phyloP scores from a whole-genome alignment of 2,329 filamentous ascomycete genomes.

The Orbilia quercus region DNA sequence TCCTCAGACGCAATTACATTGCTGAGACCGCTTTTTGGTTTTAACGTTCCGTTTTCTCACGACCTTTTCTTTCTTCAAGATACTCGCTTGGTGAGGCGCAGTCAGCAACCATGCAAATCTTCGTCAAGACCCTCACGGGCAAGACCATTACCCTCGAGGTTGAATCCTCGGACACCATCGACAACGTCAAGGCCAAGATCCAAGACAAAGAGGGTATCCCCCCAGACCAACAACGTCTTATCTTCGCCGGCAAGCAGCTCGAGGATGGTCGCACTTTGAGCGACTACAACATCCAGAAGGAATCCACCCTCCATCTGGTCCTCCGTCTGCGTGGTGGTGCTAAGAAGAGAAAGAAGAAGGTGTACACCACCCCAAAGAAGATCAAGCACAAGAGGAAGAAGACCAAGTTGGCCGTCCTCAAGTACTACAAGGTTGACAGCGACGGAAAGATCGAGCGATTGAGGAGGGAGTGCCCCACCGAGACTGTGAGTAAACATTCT shows the following conservation, averaged over 20 bases:
- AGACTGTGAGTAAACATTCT: conserved; percentile 74
- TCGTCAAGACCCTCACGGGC: conserved; percentile 83
- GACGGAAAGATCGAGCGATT: conserved; percentile 99
- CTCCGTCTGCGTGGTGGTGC: conserved; percentile 64
- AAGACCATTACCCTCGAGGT: conserved; percentile 74
- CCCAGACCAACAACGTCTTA: conserved; percentile 93
- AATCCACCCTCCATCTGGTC: conserved; percentile 73
- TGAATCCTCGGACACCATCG: conserved; percentile 79
- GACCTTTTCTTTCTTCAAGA: conserved; percentile 31
- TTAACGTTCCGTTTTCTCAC: conserved; percentile 37
- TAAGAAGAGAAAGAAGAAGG: conserved; percentile 99
- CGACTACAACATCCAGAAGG: conserved; percentile 98
- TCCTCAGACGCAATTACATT: conserved; percentile 54
- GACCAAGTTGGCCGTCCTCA: conserved; percentile 99
- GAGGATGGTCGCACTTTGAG: conserved; percentile 80
- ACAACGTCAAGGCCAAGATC: conserved; percentile 97
- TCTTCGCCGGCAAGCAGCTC: conserved; percentile 95
- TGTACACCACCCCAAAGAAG: conserved; percentile 99
- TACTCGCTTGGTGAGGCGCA: conserved; percentile 55
- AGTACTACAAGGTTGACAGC: conserved; percentile 99
- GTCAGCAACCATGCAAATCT: conserved; percentile 74
- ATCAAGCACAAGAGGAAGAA: conserved; percentile 99
- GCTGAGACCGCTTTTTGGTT: conserved; percentile 56
- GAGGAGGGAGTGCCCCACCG: conserved; percentile 93
- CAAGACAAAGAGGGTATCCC: conserved; percentile 99